phyloP scores from a whole-genome alignment of 257 asterid genomes.

The Ehretia macrophylla region DNA sequence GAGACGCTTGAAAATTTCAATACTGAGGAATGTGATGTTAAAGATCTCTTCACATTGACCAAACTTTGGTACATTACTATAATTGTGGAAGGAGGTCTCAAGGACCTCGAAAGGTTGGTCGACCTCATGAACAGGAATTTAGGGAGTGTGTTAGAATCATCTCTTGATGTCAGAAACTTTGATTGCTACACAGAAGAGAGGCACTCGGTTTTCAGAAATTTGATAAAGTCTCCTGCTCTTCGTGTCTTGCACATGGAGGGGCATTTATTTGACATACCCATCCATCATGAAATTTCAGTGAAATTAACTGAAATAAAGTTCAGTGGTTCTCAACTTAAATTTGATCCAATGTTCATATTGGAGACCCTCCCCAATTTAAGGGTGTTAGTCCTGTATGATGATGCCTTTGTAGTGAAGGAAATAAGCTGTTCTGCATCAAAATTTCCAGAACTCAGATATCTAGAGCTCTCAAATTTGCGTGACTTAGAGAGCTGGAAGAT shows the following conservation, averaged over 20 bases:
- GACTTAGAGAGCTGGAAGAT: background rate
- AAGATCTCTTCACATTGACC: slow-evolving; percentile 8
- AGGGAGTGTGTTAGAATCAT: too few relatives aligned
- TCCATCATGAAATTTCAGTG: background rate
- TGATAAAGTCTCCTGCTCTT: slow-evolving; percentile 3
- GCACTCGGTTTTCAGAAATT: slow-evolving; percentile 1
- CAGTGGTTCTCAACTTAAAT: background rate
- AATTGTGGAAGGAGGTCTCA: background rate
- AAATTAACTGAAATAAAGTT: slow-evolving; percentile 8
- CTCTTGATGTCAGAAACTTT: too few relatives aligned
- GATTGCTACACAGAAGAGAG: too few relatives aligned
- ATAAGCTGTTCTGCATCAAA: too few relatives aligned
- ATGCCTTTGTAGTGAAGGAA: too few relatives aligned
- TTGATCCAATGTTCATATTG: background rate
- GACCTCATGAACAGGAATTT: too few relatives aligned
- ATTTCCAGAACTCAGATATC: slow-evolving; percentile 3
- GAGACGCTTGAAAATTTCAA: slow-evolving; percentile 14
- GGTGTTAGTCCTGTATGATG: too few relatives aligned
- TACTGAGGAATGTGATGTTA: background rate
- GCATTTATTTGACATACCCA: background rate
- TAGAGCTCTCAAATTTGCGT: slow-evolving; percentile 2
- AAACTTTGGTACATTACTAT: background rate
- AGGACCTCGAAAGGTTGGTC: background rate
- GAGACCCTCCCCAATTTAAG: slow-evolving; percentile 1
- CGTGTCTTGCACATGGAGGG: slow-evolving; percentile 2